Evolutionary conservation across 2,329 filamentous ascomycete genomes (phyloP).

Genomic region (Alternaria ethzedia): DNA sequence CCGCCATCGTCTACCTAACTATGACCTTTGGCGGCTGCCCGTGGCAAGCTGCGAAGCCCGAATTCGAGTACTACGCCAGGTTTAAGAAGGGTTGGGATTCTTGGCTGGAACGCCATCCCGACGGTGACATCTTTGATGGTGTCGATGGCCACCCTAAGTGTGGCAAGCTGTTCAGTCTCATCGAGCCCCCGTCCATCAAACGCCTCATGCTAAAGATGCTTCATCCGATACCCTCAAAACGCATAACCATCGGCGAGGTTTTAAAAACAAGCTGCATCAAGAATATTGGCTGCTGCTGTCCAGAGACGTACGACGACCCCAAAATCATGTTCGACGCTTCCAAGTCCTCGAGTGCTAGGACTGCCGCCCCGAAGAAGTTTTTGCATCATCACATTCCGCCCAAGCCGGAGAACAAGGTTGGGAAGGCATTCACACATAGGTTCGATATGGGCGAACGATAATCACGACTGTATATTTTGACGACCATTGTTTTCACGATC

Average conservation of each 20-base stretch:
- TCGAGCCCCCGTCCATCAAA: slow-evolving; percentile 68
- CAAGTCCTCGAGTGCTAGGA: slow-evolving; percentile 42
- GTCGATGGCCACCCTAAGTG: slow-evolving; percentile 68
- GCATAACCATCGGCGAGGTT: slow-evolving; percentile 72
- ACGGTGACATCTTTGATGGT: slow-evolving; percentile 60
- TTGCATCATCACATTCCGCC: slow-evolving; percentile 54
- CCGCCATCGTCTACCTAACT: slow-evolving; percentile 81
- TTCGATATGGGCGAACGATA: slow-evolving; percentile 50
- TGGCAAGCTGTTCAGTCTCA: slow-evolving; percentile 69
- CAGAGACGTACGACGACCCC: slow-evolving; percentile 72
- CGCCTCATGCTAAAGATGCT: slow-evolving; percentile 81
- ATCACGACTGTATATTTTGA: slow-evolving; percentile 1
- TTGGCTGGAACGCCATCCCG: slow-evolving; percentile 66
- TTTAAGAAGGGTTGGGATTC: slow-evolving; percentile 72
- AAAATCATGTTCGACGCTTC: slow-evolving; percentile 66
- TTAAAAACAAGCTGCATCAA: slow-evolving; percentile 75
- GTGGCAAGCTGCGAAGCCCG: slow-evolving; percentile 71
- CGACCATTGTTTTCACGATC: not conserved
- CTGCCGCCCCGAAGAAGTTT: slow-evolving; percentile 48
- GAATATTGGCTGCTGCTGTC: slow-evolving; percentile 78
- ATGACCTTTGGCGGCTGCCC: slow-evolving; percentile 75
- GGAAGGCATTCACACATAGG: slow-evolving; percentile 44
- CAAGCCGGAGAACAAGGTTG: slow-evolving; percentile 45
- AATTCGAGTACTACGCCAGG: slow-evolving; percentile 65
- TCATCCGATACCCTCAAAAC: slow-evolving; percentile 74